Conservation (phyloP, 768 basidiomycete genomes). For the Tylopilus sp. region DNA sequence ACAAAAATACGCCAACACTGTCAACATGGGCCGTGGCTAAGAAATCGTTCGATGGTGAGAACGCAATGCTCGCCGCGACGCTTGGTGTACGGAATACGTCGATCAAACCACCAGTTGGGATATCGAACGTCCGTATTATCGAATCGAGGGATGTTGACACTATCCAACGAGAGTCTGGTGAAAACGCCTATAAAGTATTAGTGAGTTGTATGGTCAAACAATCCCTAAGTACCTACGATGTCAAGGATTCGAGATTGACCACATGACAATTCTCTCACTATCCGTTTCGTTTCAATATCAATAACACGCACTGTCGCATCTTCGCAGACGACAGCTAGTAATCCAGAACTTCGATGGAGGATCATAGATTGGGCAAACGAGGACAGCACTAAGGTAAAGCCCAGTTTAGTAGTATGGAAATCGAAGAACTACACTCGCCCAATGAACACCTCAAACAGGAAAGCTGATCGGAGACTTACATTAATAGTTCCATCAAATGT, state of each 20-base stretch:
- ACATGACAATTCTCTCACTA: conserved; percentile 80
- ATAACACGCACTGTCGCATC: conserved; percentile 82
- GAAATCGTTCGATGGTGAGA: conserved; percentile 96
- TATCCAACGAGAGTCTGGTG: conserved; percentile 93
- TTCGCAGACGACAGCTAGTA: conserved; percentile 82
- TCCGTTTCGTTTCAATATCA: conserved; percentile 84
- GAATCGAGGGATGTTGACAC: conserved; percentile 87
- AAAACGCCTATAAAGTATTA: conserved; percentile 67
- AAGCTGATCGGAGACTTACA: conserved; percentile 44
- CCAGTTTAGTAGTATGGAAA: conserved; percentile 81
- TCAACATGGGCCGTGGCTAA: conserved; percentile 93
- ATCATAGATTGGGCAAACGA: conserved; percentile 67
- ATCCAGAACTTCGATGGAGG: conserved; percentile 80
- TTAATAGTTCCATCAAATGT: conserved; percentile 89
- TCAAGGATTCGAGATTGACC: conserved; percentile 86
- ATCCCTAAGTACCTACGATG: conserved; percentile 51
- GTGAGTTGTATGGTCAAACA: background rate
- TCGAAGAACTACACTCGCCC: conserved; percentile 77
- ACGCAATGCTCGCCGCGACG: conserved; percentile 84
- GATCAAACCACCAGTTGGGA: conserved; percentile 89
- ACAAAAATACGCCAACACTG: conserved; percentile 92
- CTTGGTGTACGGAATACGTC: conserved; percentile 88
- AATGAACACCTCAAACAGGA: background rate
- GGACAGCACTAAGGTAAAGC: conserved; percentile 62
- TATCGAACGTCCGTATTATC: conserved; percentile 90